Conservation (phyloP, 179 eudicot species). For the Spinacia oleracea region DNA sequence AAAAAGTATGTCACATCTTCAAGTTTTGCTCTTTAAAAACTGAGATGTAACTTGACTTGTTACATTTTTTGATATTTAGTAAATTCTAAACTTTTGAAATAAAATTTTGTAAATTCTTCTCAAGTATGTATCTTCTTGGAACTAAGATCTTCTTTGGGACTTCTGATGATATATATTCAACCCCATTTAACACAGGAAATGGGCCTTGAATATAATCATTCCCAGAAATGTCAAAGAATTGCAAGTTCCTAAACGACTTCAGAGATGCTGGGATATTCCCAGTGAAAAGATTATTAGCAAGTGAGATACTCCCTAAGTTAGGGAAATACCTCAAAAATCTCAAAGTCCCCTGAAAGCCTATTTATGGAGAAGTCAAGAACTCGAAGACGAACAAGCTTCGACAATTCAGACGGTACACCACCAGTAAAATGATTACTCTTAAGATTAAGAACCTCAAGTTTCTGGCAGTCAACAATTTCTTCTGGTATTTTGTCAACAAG, state of each 20-base stretch:
- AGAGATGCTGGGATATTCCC: slow-evolving; percentile 63
- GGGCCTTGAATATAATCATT: slow-evolving; percentile 53
- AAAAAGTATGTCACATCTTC: no score
- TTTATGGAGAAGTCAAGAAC: slow-evolving; percentile 69
- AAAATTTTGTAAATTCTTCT: slow-evolving; percentile 40
- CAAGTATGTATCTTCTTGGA: slow-evolving; percentile 53
- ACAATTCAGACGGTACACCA: slow-evolving; percentile 48
- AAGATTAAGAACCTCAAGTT: slow-evolving; percentile 65
- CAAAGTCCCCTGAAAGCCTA: slow-evolving; percentile 57
- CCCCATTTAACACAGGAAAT: slow-evolving; percentile 35
- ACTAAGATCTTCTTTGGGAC: slow-evolving; percentile 24
- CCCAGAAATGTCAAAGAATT: slow-evolving; percentile 61
- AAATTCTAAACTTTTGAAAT: no score
- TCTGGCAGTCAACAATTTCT: slow-evolving; percentile 51
- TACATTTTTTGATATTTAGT: no score
- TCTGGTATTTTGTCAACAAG: slow-evolving; percentile 59
- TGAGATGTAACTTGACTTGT: no score
- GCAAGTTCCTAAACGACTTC: slow-evolving; percentile 64
- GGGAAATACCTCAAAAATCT: slow-evolving; percentile 63
- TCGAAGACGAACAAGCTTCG: slow-evolving; percentile 53
- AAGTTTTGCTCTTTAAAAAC: no score
- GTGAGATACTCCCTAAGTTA: slow-evolving; percentile 63
- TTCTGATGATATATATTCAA: slow-evolving; percentile 41
- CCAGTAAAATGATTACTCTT: slow-evolving; percentile 61
- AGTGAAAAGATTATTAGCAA: slow-evolving; percentile 56